Evolutionary conservation across 768 basidiomycete species (phyloP).

Genomic region (Lanmaoa pseudosensibilis): DNA sequence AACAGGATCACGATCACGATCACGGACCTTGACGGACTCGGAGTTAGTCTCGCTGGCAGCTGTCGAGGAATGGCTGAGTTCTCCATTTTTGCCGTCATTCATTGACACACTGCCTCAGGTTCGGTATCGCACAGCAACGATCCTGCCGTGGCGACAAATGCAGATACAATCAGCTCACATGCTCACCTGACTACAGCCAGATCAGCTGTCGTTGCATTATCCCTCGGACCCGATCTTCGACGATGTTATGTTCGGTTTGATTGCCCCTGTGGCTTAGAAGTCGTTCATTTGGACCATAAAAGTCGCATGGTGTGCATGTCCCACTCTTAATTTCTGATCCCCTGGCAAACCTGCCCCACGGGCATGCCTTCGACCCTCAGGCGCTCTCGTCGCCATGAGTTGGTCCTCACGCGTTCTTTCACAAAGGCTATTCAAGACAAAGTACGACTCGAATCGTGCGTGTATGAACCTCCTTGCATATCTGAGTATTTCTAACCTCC

Average conservation of each 20-base stretch:
- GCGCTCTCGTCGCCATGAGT: slow-evolving; percentile 47
- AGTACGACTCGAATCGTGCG: slow-evolving; percentile 35
- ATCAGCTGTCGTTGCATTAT: slow-evolving; percentile 10
- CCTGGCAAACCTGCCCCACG: slow-evolving; percentile 19
- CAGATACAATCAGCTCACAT: background rate
- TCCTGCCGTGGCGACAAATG: background rate
- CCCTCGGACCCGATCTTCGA: slow-evolving; percentile 17
- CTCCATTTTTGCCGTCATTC: slow-evolving; percentile 23
- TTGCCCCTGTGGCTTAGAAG: slow-evolving; percentile 32
- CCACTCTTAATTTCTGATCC: slow-evolving; percentile 11
- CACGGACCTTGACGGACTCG: slow-evolving; percentile 8
- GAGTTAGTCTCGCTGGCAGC: slow-evolving; percentile 10
- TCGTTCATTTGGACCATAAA: slow-evolving; percentile 30
- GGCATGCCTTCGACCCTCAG: slow-evolving; percentile 44
- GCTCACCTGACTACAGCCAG: no score
- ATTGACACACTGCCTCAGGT: background rate
- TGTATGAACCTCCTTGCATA: background rate
- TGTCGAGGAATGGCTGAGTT: slow-evolving; percentile 16
- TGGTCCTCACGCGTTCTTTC: slow-evolving; percentile 52
- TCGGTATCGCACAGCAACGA: slow-evolving; percentile 9
- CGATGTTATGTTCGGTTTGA: slow-evolving; percentile 10
- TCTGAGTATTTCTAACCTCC: slow-evolving; percentile 4
- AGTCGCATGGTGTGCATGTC: slow-evolving; percentile 18
- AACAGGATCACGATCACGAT: background rate
- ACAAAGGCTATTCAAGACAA: slow-evolving; percentile 47